These are phyloP conservation scores for Scheffersomyces ergatensis DNA, from an alignment of 805 yeast species.

Conservation along the genomic window DNA sequence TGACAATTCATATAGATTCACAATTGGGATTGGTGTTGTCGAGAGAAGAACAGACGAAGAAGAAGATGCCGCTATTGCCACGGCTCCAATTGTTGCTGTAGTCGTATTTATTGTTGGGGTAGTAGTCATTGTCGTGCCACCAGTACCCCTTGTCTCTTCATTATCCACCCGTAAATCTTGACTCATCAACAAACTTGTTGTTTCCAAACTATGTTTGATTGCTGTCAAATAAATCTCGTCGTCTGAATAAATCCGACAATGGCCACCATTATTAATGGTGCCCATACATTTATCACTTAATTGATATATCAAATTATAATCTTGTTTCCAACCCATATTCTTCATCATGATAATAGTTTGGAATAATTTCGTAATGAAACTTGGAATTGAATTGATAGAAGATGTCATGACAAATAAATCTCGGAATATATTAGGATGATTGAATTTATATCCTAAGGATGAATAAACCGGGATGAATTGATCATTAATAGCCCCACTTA, in stretches of 20 bases:
- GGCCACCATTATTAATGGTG: slow-evolving; percentile 18
- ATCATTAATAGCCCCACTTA: slow-evolving; percentile 32
- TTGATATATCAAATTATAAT: slow-evolving; percentile 27
- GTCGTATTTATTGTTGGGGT: not conserved
- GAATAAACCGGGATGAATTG: slow-evolving; percentile 36
- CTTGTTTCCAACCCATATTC: slow-evolving; percentile 31
- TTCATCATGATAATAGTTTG: slow-evolving; percentile 26
- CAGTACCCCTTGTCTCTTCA: not conserved
- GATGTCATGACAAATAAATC: slow-evolving; percentile 17
- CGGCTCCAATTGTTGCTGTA: no score
- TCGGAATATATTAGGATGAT: slow-evolving; percentile 39
- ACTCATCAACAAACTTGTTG: slow-evolving; percentile 27
- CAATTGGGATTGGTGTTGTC: not conserved
- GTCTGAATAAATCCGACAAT: slow-evolving; percentile 23
- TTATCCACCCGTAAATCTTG: slow-evolving; percentile 8
- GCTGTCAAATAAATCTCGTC: slow-evolving; percentile 25
- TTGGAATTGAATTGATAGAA: slow-evolving; percentile 16
- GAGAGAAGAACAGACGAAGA: not conserved
- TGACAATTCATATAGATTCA: slow-evolving; percentile 25
- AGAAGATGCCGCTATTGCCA: slow-evolving; percentile 1
- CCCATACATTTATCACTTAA: slow-evolving; percentile 30
- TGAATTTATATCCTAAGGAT: slow-evolving; percentile 22
- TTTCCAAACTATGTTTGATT: slow-evolving; percentile 32
- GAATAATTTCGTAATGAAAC: slow-evolving; percentile 25
- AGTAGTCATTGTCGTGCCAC: not conserved